Evolutionary conservation across 192 early-diverging fungal genomes (phyloP).

Genomic region (Fimicolochytrium jonesii): DNA sequence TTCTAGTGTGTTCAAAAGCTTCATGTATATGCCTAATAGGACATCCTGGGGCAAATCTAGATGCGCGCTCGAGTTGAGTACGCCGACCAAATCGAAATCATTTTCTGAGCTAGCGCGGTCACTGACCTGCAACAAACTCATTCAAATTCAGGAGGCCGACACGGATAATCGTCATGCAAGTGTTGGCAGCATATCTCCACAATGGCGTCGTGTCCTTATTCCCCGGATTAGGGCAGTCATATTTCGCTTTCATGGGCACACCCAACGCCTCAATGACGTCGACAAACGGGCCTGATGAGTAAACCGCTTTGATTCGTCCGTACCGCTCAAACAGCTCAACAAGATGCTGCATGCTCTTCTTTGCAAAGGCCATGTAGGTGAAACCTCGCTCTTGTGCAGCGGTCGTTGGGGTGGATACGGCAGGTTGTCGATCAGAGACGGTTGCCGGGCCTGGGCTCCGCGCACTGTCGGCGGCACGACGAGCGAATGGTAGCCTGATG

Average conservation of each 20-base stretch:
- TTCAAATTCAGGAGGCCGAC: slow-evolving; percentile 35
- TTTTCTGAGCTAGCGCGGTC: too few relatives aligned
- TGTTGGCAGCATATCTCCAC: slow-evolving; percentile 66
- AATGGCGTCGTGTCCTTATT: slow-evolving; percentile 65
- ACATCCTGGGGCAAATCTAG: slow-evolving; percentile 52
- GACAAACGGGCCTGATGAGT: slow-evolving; percentile 34
- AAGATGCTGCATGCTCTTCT: slow-evolving; percentile 53
- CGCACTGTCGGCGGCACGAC: too few relatives aligned
- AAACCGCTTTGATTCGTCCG: slow-evolving; percentile 45
- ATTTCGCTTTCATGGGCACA: slow-evolving; percentile 68
- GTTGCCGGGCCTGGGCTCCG: too few relatives aligned
- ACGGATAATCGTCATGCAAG: slow-evolving; percentile 53
- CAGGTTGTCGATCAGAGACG: neutral
- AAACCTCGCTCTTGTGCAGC: slow-evolving; percentile 30
- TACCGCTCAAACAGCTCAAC: slow-evolving; percentile 53
- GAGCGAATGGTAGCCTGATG: slow-evolving; percentile 37
- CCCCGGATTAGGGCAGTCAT: slow-evolving; percentile 69
- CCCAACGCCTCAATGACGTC: slow-evolving; percentile 48
- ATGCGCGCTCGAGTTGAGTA: too few relatives aligned
- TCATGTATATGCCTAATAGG: slow-evolving; percentile 46
- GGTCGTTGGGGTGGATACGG: slow-evolving; percentile 7
- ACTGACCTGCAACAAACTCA: slow-evolving; percentile 14
- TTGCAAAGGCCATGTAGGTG: slow-evolving; percentile 75
- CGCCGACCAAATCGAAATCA: neutral
- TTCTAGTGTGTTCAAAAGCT: slow-evolving; percentile 58